Evolutionary conservation across 2,329 filamentous ascomycete species (phyloP), one percentile per base, ranked within the genome.

Genomic region (Thielaviopsis euricoi): DNA sequence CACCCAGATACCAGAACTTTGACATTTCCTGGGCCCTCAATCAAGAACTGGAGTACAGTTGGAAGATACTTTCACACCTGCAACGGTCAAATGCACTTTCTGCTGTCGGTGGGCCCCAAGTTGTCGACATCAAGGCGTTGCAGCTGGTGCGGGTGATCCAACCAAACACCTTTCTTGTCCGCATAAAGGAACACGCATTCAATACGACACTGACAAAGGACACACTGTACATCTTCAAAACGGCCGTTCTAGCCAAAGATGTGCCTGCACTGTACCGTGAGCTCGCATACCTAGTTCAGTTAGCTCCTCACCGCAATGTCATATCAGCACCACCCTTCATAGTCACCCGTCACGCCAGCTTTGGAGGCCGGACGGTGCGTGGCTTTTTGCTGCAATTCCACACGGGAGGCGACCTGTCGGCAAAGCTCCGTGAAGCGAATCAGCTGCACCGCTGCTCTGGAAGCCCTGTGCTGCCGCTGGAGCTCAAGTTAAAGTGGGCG

Each of bases 181-280:
- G n/a, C 48, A 46, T 43, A 5, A n/a, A 7, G n/a, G 2, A n/a
- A 15, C 7, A 40, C n/a, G 33, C 22, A 10, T 10, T 1, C 25
- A 13, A 4, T 26, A 26, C 25, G 25, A 7, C 7, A 7, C 25
- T 10, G n/a, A 40, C 43, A 10, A 25, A 19, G 23, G 10, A 17
- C 12, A 50, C 17, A 10, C 23, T 17, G 3, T 51, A 51, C 26
- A 26, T 57, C 17, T 57, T 23, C 29, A 57, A 57, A n/a, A 52
- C 55, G 2, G 49, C 55, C 19, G 21, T 52, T 13, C 48, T 25
- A 1, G 22, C 48, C 17, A 33, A 53, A 7, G 58, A 59, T 13
- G 53, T 59, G 17, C 29, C 23, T 7, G 33, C 26, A 6, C 21
- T 59, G 10, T 59, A 59, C 53, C 48, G 22, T 3, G 58, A 56